Base-by-base conservation (phyloP, 176 grass and related monocot species). In the Oryza glumipatula region DNA sequence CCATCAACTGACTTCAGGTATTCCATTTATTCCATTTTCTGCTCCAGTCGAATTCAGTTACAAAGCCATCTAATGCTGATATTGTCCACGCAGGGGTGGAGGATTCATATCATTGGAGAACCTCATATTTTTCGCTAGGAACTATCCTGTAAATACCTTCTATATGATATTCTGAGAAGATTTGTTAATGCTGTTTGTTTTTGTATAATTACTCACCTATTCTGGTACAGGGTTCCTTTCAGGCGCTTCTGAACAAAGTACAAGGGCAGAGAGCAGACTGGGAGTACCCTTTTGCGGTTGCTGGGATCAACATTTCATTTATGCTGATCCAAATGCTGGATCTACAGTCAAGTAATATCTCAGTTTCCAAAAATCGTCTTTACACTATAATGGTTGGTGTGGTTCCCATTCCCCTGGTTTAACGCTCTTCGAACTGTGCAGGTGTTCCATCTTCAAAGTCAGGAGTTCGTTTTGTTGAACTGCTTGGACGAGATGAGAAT, bases 1-100 rank as follows among this genome's bases (percentile, higher is more conserved):
- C 96, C 96, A 65, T 92, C 93, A 83, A 95, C 96, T 68, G 96
- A 98, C 92, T 98, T 98, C 83, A 95, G 96, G 96, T 98, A 69
- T 61, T 44, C 54, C 35, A 28, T 52, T 54, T 46, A 38, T 79
- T 23, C 4, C 28, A 43, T 43, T 82, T 14, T 88, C 36, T 75
- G 11, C 22, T 61, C 19, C 58, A 65, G 76, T 82, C 65, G 32
- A 72, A 44, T n/a, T 65, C 60, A 67, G 10, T 78, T 67, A 46
- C 51, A 56, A 35, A 81, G 39, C 10, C 71, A 86, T 84, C 28
- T 89, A 66, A 74, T 73, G 33, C 11, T 36, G 28, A 61, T 68
- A 8, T 17, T 68, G 11, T 80, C 19, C 39, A 86, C 45, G 78
- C 85, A 98, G 96, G 83, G 91, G 96, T 87, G 93, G 93, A 80